Conservation (phyloP, 306 rosid species). For the Corylus avellana region DNA sequence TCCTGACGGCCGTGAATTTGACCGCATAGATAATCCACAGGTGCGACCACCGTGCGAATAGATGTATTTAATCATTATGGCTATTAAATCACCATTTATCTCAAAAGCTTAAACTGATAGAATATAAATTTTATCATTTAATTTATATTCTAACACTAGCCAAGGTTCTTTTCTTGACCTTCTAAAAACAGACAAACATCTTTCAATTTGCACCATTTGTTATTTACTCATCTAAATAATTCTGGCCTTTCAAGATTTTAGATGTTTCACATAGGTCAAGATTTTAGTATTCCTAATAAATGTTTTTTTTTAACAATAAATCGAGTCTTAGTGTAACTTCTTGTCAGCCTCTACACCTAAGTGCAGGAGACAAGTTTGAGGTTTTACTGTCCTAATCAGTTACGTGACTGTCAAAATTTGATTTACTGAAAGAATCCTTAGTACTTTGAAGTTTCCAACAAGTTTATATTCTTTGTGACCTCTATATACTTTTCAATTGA, state of each 20-base stretch:
- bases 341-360: slow-evolving; percentile 15
- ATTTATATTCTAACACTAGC: not conserved
- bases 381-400: too few species aligned
- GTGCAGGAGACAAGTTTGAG: not conserved
- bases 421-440: not conserved
- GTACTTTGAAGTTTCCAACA: not conserved
- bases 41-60: slow-evolving; percentile 25
- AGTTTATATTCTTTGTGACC: not conserved
- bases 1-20: slow-evolving; percentile 88
- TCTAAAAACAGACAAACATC: slow-evolving; percentile 1
- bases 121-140: too few species aligned
- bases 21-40: slow-evolving; percentile 98
- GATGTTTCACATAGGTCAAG: not conserved
- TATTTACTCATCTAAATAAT: not conserved
- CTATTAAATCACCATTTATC: too few species aligned
- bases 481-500: not conserved
- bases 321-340: slow-evolving; percentile 2
- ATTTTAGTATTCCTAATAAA: not conserved
- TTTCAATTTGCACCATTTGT: slow-evolving; percentile 8
- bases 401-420: not conserved
- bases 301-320: not conserved
- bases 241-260: slow-evolving; percentile 2
- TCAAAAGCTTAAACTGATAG: too few species aligned
- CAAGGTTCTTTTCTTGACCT: slow-evolving; percentile 18
- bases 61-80: slow-evolving; percentile 10